Evolutionary conservation across 1,139 yeast species (phyloP).

Genomic region (Hemisphaericaspora xylanilytica): DNA sequence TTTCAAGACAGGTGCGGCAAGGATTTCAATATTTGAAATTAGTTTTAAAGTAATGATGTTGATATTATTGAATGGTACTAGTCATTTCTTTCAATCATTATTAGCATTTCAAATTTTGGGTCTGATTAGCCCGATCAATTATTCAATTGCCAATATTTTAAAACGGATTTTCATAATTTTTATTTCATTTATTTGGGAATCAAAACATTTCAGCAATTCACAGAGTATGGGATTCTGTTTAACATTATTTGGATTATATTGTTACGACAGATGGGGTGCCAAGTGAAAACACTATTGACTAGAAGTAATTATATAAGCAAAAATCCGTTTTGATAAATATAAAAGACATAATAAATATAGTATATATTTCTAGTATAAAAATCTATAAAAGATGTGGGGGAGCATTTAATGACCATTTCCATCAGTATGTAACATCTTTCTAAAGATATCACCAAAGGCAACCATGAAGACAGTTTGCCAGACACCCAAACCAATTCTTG

Average conservation of each 20-base stretch:
- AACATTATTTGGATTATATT: slow-evolving; percentile 63
- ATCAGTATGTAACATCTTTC: slow-evolving; percentile 44
- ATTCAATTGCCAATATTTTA: slow-evolving; percentile 84
- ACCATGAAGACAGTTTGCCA: slow-evolving; percentile 99
- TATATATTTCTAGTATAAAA: neutral
- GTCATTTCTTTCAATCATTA: slow-evolving; percentile 83
- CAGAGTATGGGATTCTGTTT: slow-evolving; percentile 72
- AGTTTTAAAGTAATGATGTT: slow-evolving; percentile 30
- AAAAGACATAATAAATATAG: too few species aligned
- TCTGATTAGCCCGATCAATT: slow-evolving; percentile 79
- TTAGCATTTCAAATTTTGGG: slow-evolving; percentile 90
- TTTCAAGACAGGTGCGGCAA: slow-evolving; percentile 32
- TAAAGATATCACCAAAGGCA: slow-evolving; percentile 89
- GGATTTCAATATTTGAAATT: slow-evolving; percentile 35
- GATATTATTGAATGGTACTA: slow-evolving; percentile 61
- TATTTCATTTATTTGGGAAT: slow-evolving; percentile 76
- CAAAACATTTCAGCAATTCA: slow-evolving; percentile 30
- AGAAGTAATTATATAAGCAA: too few species aligned
- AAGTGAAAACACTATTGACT: neutral
- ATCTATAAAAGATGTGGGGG: neutral
- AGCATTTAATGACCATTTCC: slow-evolving; percentile 38
- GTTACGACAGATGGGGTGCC: slow-evolving; percentile 73
- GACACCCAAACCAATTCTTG: slow-evolving; percentile 92
- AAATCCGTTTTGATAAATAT: too few species aligned
- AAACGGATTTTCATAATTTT: slow-evolving; percentile 84